Conservation (phyloP, 331 rosid genomes). For the Erythrophleum ivorense region DNA sequence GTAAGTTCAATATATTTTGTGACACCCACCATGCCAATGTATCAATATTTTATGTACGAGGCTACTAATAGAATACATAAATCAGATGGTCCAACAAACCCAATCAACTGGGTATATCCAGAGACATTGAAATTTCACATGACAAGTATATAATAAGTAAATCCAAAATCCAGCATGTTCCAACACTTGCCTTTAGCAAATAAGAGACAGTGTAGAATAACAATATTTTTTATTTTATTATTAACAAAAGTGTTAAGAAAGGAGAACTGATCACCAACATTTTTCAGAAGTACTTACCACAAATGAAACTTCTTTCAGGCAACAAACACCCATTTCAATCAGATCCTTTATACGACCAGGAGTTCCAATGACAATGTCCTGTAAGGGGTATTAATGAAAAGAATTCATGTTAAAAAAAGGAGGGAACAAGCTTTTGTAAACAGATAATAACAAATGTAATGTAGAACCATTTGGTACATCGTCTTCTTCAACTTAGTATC, state of each 20-base stretch:
- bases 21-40: background rate
- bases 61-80: background rate
- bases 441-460: background rate
- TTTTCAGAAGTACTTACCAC: constrained; percentile 62
- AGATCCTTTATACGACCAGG: constrained; percentile 98
- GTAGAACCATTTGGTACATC: background rate
- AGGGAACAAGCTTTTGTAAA: background rate
- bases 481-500: background rate
- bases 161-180: constrained; percentile 27
- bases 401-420: background rate
- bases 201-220: background rate
- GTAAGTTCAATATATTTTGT: background rate
- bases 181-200: constrained; percentile 14
- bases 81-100: background rate
- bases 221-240: background rate
- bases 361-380: constrained; percentile 97
- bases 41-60: background rate
- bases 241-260: constrained; percentile 18
- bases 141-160: constrained; percentile 21
- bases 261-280: constrained; percentile 22
- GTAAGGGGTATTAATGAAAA: constrained; percentile 11
- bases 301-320: constrained; percentile 80
- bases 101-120: background rate
- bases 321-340: constrained; percentile 78
- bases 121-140: constrained; percentile 20